Evolutionary conservation across 1,284 basidiomycete species (phyloP), one percentile per base, ranked within the genome.

Genomic region (Neolentinus lepideus): DNA sequence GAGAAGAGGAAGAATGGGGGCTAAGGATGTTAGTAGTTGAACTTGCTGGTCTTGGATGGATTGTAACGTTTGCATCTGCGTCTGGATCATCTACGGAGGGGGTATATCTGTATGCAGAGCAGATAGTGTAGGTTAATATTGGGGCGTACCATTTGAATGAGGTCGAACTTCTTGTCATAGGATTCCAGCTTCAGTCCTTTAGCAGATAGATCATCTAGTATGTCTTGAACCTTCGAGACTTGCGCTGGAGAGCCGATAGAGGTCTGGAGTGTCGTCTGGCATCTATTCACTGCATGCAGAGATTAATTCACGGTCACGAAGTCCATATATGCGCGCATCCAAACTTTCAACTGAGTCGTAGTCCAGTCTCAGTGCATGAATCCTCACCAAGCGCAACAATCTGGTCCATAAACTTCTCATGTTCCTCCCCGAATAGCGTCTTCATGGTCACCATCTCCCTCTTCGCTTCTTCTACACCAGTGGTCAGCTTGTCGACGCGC

Each of bases 161-260:
- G 71, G 57, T 85, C 81, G 27, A 87, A 65, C 51, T 79, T 77
- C 61, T 78, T 78, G 52, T 82, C 77, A 38, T 85, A 63, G 21
- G 72, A 68, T 26, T 78, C 75, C 6, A 87, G 55, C 3, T 73
- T 74, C 45, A 62, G 59, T 45, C 68, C 65, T 50, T 64, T 70
- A 62, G 57, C 75, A 12, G 58, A 71, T 66, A 75, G 62, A 8
- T 67, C 62, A 52, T 74, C 73, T 8, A 69, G 71, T 8, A 81
- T 58, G 3, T 71, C 64, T 26, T 50, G 38, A 16, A 75, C 74
- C 10, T 70, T 62, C 0, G 67, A 56, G 2, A 69, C 71, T 64
- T 88, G 84, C 0, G 79, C 76, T 1, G 85, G 84, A 4, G 62
- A 64, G 2, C 84, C 83, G 2, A 87, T 59, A 36, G 76, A 68